Conservation (phyloP, 228 moss, liverwort and hornwort genomes). For the Sphagnum magellanicum region DNA sequence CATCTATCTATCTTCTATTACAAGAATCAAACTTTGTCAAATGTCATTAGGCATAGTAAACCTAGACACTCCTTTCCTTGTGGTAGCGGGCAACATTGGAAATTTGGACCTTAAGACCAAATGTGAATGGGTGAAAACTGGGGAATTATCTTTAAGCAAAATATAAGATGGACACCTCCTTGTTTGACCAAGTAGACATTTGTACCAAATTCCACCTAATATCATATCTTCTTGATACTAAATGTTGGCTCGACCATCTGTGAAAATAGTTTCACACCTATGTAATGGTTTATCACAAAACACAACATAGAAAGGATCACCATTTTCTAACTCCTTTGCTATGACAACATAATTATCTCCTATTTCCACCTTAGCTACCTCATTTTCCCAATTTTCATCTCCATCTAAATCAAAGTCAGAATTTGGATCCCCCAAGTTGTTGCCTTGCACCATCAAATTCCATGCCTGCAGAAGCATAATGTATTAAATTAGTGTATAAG, state of each 20-base stretch:
- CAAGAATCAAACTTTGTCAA: too few relatives aligned
- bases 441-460: background rate
- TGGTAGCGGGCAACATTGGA: too few relatives aligned
- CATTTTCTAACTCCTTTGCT: background rate
- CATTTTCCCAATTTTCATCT: background rate
- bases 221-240: background rate
- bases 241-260: background rate
- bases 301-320: background rate
- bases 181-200: too few relatives aligned
- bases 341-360: background rate
- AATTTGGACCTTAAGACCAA: too few relatives aligned
- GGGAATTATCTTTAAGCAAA: too few relatives aligned
- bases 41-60: too few relatives aligned
- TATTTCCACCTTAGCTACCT: background rate
- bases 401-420: background rate
- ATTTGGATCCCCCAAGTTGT: background rate
- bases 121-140: too few relatives aligned
- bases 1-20: too few relatives aligned
- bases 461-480: too few relatives aligned
- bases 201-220: background rate
- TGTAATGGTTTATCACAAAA: background rate
- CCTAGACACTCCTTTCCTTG: too few relatives aligned
- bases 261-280: background rate
- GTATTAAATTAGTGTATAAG: too few relatives aligned
- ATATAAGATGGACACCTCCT: too few relatives aligned